These are phyloP conservation scores for Arthrocladium fulminans DNA, from an alignment of 2,329 filamentous ascomycete genomes.

Conservation along the genomic window DNA sequence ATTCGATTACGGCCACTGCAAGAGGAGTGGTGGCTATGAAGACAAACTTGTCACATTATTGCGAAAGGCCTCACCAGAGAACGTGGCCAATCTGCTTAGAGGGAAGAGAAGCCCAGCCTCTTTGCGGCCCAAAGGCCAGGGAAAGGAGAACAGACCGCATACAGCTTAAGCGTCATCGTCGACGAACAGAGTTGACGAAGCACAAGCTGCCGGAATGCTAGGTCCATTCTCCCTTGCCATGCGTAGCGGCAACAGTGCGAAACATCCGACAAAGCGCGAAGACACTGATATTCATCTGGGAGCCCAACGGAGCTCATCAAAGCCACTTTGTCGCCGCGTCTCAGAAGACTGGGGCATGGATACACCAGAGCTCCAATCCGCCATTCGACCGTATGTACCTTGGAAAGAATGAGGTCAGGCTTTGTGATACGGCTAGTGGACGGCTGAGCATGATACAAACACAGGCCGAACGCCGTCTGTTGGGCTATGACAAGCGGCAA, in stretches of 20 bases:
- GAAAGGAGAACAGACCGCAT: conserved; percentile 18
- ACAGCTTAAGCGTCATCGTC: no score
- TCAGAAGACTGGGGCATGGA: no score
- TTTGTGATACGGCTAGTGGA: conserved; percentile 12
- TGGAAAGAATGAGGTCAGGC: conserved; percentile 18
- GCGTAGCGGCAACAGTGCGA: conserved; percentile 14
- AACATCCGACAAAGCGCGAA: conserved; percentile 10
- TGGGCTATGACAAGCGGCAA: not conserved
- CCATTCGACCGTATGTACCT: conserved; percentile 23
- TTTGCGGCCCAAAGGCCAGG: conserved; percentile 4
- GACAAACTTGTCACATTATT: conserved; percentile 2
- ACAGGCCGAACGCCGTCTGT: not conserved
- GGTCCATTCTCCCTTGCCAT: conserved; percentile 16
- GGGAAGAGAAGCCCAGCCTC: conserved; percentile 12
- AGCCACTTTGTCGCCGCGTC: conserved; percentile 15
- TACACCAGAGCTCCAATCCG: no score
- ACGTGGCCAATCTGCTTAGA: conserved; percentile 13
- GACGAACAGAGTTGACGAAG: conserved; percentile 6
- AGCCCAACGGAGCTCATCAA: conserved; percentile 19
- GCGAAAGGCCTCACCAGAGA: conserved; percentile 18
- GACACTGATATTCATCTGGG: conserved; percentile 7
- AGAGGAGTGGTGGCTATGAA: conserved; percentile 8
- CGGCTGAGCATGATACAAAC: conserved; percentile 17
- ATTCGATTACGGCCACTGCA: conserved; percentile 25
- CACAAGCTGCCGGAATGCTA: conserved; percentile 14